Conservation (phyloP, 352 stramenopile genomes). For the Globisporangium okanoganense region DNA sequence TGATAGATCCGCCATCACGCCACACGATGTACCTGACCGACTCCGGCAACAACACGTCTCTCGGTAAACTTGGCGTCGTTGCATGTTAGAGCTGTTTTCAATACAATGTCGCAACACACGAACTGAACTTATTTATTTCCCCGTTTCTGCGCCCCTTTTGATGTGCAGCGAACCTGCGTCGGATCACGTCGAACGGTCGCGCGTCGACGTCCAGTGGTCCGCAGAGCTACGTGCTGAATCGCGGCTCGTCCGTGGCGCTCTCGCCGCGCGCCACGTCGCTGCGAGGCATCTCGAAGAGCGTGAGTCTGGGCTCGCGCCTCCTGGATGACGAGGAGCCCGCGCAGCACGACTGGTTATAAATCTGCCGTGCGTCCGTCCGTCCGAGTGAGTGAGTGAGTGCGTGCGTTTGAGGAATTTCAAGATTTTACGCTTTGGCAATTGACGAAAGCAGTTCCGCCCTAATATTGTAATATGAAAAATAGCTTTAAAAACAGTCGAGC, state of each 20-base stretch:
- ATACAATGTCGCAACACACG: constrained; percentile 22
- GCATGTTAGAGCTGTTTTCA: constrained; percentile 15
- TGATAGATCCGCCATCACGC: constrained; percentile 26
- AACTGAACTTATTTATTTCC: constrained; percentile 12
- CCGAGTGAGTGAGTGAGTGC: not conserved
- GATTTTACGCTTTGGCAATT: constrained; percentile 7
- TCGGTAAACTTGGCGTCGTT: constrained; percentile 28
- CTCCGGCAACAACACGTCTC: constrained; percentile 24
- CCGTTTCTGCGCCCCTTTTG: constrained; percentile 5
- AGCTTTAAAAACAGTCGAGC: constrained; percentile 1
- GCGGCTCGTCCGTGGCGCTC: constrained; percentile 46
- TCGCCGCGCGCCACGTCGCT: constrained; percentile 41
- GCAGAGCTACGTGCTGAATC: constrained; percentile 44
- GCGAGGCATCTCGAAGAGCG: constrained; percentile 67
- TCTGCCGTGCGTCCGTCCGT: constrained; percentile 5
- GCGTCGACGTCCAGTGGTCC: constrained; percentile 26
- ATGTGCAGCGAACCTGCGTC: constrained; percentile 50
- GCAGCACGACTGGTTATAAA: constrained; percentile 76
- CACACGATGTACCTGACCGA: constrained; percentile 49
- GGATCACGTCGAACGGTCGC: constrained; percentile 39
- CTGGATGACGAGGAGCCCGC: constrained; percentile 68
- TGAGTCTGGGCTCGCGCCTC: constrained; percentile 49
- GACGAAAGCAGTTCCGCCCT: constrained; percentile 1
- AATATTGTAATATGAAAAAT: constrained; percentile 24
- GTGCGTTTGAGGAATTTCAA: constrained; percentile 2